phyloP scores from a whole-genome alignment of 495 filamentous ascomycete species.

The Clavariopsis aquatica region DNA sequence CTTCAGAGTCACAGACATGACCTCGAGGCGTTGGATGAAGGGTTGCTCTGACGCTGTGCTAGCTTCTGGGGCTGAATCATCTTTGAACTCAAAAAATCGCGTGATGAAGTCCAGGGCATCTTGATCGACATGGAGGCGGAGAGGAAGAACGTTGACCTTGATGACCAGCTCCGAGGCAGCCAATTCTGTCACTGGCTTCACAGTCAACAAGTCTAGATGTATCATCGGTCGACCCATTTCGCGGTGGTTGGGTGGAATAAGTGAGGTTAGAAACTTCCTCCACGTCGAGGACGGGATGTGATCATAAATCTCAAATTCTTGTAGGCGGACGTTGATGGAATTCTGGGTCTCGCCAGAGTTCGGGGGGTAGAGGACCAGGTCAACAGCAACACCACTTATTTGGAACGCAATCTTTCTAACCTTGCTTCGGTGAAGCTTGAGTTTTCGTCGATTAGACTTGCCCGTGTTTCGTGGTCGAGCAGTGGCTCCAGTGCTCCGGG shows the following conservation, averaged over 20 bases:
- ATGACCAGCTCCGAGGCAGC: slow-evolving; percentile 89
- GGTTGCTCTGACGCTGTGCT: slow-evolving; percentile 67
- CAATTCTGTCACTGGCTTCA: slow-evolving; percentile 77
- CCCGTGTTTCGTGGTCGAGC: slow-evolving; percentile 46
- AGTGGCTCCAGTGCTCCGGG: slow-evolving; percentile 31
- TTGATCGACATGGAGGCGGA: slow-evolving; percentile 94
- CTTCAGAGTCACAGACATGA: slow-evolving; percentile 77
- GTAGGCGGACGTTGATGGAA: slow-evolving; percentile 78
- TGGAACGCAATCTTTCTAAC: slow-evolving; percentile 96
- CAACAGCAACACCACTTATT: slow-evolving; percentile 79
- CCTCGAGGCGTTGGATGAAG: slow-evolving; percentile 86
- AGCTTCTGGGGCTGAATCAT: slow-evolving; percentile 59
- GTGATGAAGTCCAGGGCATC: slow-evolving; percentile 97
- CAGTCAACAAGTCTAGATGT: slow-evolving; percentile 83
- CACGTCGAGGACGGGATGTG: slow-evolving; percentile 94
- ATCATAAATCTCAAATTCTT: slow-evolving; percentile 88
- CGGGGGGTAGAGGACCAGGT: slow-evolving; percentile 81
- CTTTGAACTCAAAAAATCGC: slow-evolving; percentile 96
- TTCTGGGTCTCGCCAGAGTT: slow-evolving; percentile 77
- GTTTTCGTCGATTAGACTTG: slow-evolving; percentile 52
- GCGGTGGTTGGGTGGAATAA: slow-evolving; percentile 79
- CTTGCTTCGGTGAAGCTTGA: slow-evolving; percentile 81
- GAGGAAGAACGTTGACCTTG: slow-evolving; percentile 77
- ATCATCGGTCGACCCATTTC: slow-evolving; percentile 86
- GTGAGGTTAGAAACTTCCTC: slow-evolving; percentile 96